Evolutionary conservation across 73 alveolate genomes (phyloP).

Genomic region (Paramecium sonneborni): DNA sequence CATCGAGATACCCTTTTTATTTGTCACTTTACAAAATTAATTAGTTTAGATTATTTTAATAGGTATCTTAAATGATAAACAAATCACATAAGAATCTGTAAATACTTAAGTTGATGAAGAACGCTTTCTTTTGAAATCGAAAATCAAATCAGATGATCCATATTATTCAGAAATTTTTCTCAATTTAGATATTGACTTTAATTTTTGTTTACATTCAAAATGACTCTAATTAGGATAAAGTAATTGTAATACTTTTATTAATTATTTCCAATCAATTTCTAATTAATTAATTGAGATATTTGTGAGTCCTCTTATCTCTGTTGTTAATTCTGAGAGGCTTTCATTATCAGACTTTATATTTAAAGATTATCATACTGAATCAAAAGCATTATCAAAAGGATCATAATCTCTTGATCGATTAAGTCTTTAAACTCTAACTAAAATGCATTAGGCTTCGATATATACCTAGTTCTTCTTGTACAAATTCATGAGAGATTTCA

Average conservation of each 20-base stretch:
- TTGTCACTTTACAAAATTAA: neutral
- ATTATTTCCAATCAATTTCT: neutral
- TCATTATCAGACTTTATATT: slow-evolving; percentile 36
- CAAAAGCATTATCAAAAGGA: neutral
- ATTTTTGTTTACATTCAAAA: neutral
- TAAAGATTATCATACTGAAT: neutral
- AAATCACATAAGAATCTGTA: neutral
- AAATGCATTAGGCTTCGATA: neutral
- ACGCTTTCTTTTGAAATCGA: slow-evolving; percentile 10
- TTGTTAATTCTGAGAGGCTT: neutral
- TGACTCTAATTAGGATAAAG: neutral
- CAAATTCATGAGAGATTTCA: slow-evolving; percentile 35
- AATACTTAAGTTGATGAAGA: neutral
- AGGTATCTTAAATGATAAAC: slow-evolving; percentile 25
- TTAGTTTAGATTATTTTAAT: neutral
- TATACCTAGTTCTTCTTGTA: neutral
- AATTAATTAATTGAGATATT: neutral
- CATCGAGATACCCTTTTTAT: neutral
- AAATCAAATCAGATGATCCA: slow-evolving; percentile 17
- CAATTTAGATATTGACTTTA: neutral
- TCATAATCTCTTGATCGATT: neutral
- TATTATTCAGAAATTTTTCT: neutral
- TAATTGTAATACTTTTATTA: neutral
- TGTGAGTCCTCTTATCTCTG: neutral
- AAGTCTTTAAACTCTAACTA: slow-evolving; percentile 1